phyloP scores from a whole-genome alignment of 208 protist genomes.

The Leishmania guyanensis region DNA sequence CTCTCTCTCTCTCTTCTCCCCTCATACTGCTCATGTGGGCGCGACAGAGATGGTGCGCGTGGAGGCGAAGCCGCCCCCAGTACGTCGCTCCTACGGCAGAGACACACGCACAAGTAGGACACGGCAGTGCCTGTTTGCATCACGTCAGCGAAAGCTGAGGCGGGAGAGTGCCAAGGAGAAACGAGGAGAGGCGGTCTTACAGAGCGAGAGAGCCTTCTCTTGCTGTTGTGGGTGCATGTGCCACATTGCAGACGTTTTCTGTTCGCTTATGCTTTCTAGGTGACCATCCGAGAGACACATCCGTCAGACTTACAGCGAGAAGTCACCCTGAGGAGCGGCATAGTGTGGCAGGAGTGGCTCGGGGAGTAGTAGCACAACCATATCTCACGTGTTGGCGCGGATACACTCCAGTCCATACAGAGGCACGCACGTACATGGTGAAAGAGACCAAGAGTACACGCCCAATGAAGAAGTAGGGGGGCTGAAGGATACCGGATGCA shows the following conservation, averaged over 20 bases:
- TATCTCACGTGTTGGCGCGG: not conserved
- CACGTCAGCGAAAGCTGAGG: too few relatives aligned
- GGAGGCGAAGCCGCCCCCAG: too few relatives aligned
- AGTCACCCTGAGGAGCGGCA: not conserved
- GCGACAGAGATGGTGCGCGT: too few relatives aligned
- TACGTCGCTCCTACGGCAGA: not conserved
- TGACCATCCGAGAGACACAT: not conserved
- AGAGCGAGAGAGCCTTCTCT: too few relatives aligned
- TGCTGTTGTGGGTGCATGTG: too few relatives aligned
- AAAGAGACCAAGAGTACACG: not conserved
- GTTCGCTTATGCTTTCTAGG: not conserved
- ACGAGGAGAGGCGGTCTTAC: too few relatives aligned
- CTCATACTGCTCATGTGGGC: not conserved
- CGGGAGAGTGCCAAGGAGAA: too few relatives aligned
- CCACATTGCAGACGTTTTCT: too few relatives aligned
- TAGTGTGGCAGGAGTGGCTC: not conserved
- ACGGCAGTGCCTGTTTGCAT: not conserved
- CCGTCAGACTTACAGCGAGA: not conserved
- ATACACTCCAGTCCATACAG: not conserved
- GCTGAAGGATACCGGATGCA: not conserved
- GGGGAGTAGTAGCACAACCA: not conserved
- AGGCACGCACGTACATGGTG: not conserved
- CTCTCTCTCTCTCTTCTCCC: not conserved
- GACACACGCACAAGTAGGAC: not conserved
- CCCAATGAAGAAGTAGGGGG: not conserved